phyloP scores from a whole-genome alignment of 139 green algal species.

The Chlamydomonas schloesseri region DNA sequence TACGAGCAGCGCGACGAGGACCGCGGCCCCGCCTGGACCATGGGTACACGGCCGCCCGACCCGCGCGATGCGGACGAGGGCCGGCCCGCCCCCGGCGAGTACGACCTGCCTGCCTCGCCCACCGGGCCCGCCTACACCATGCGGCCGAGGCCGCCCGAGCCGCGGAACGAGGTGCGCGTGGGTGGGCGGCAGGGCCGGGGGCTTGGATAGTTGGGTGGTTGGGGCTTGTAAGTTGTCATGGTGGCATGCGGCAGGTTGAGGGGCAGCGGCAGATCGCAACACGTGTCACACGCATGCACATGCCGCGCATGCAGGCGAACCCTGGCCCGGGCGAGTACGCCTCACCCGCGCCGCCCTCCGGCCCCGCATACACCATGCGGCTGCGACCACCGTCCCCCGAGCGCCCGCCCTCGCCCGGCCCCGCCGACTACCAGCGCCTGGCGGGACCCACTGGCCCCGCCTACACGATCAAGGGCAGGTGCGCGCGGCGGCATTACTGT shows the following conservation, averaged over 20 bases:
- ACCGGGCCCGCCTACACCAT: conserved; percentile 45
- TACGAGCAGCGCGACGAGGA: conserved; percentile 5
- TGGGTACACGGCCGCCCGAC: conserved; percentile 20
- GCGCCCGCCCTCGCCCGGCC: conserved; percentile 21
- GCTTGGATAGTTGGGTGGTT: no score
- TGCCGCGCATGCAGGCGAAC: neutral
- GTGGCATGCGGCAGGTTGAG: no score
- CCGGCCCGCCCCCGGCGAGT: conserved; percentile 25
- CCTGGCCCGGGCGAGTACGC: conserved; percentile 38
- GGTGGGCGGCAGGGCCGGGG: neutral
- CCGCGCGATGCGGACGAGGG: neutral
- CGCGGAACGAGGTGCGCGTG: neutral
- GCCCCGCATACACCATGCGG: conserved; percentile 10
- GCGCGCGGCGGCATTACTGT: neutral
- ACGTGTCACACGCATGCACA: no score
- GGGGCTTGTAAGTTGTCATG: no score
- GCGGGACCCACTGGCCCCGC: conserved; percentile 23
- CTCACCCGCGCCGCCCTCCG: neutral
- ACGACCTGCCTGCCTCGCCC: conserved; percentile 29
- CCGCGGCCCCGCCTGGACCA: conserved; percentile 51
- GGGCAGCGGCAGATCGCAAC: no score
- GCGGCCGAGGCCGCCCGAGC: neutral
- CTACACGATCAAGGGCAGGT: conserved; percentile 53
- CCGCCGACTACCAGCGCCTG: conserved; percentile 30
- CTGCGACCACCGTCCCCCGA: neutral